Base-by-base conservation (phyloP, 768 basidiomycete genomes). In the Lentinula lateritia region DNA sequence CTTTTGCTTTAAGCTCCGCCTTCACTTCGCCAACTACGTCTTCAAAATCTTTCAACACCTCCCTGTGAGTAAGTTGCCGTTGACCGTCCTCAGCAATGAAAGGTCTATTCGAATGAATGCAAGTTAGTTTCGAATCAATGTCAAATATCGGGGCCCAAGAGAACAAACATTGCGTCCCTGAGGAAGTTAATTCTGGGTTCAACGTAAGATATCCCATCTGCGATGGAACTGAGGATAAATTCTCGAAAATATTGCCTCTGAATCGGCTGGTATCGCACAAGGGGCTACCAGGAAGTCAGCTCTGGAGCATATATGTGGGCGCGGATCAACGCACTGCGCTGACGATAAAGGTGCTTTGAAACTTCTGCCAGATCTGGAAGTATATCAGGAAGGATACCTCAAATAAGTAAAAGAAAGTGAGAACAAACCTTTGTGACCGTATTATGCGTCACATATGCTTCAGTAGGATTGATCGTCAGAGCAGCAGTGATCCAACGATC, bases 331-430 rank as follows among this genome's bases (percentile, higher is more conserved):
- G 32, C 42, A 53, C 39, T 32, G 15, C 16, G 72, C 77, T 58
- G 69, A 87, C 88, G 15, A 68, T 64, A 65, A 86, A 86, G 0
- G 81, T 85, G 67, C 75, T 83, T 15, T 67, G 65, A 67, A 93
- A 92, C 64, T 90, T 90, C 48, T 82, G 70, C 90, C 90, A 92
- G 52, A 92, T 92, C 89, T 91, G 61, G 12, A 23, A 12, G 38
- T 6, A 35, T 3, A 28, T 60, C 50, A 50, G 36, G 4, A 42
- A 15, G 7, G 39, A 13, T 20, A n/a, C 20, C 16, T 16, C n/a
- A 5, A 42, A 39, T 48, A 32, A n/a, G 61, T n/a, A 23, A 38
- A 6, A 20, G 5, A 20, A 28, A 28, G 28, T 5, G 7, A 10
- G 20, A 20, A 41, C 66, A 9, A 58, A 84, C 90, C 80, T 89